These are phyloP conservation scores for Panicum hallii DNA, from an alignment of 202 grass and related monocot species.

Conservation along the genomic window DNA sequence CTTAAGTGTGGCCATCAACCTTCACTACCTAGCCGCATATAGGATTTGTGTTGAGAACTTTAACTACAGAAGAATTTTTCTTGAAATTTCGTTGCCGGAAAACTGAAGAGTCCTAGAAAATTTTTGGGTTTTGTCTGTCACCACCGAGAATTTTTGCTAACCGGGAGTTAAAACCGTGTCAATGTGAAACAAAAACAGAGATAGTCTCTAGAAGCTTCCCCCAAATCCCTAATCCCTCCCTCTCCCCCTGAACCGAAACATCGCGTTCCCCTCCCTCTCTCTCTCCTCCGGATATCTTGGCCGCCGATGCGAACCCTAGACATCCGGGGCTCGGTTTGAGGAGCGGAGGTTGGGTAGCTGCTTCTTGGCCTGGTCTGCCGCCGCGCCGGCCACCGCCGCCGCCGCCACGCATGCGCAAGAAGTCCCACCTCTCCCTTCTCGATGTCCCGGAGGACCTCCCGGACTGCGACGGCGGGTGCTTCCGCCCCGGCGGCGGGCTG, in stretches of 20 bases:
- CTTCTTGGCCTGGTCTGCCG: neutral
- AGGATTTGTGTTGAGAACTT: too few relatives aligned
- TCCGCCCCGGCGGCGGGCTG: slow-evolving; percentile 22
- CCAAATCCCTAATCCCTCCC: neutral
- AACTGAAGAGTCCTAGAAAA: too few relatives aligned
- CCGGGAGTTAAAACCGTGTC: neutral
- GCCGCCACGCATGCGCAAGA: slow-evolving; percentile 30
- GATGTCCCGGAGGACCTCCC: slow-evolving; percentile 2
- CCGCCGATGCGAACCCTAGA: neutral
- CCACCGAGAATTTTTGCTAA: too few relatives aligned
- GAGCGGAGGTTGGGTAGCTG: neutral
- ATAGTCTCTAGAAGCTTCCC: neutral
- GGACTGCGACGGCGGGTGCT: neutral
- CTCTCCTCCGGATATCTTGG: slow-evolving; percentile 3
- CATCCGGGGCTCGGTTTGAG: neutral
- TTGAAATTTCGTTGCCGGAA: too few relatives aligned
- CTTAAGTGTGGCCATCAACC: too few relatives aligned
- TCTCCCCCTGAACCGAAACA: neutral
- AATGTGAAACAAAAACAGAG: neutral
- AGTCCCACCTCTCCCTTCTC: neutral
- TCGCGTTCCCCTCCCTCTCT: neutral
- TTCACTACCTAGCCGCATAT: too few relatives aligned
- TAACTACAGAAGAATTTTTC: too few relatives aligned
- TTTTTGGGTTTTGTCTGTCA: too few relatives aligned
- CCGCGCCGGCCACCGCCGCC: neutral